Conservation (phyloP, 164 flowering plant genomes). For the Stephania yunnanensis region DNA sequence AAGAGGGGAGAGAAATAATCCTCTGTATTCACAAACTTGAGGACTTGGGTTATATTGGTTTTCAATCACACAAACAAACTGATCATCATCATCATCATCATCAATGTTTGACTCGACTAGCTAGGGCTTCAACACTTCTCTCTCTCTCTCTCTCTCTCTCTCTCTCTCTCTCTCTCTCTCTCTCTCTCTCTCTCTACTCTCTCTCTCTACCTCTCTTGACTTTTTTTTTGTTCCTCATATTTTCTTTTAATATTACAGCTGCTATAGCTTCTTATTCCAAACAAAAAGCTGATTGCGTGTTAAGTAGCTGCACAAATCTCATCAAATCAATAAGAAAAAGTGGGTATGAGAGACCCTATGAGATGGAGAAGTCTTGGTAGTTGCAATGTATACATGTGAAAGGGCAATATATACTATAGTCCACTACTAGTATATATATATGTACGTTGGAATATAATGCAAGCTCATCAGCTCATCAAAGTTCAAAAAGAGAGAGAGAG, state of each 20-base stretch:
- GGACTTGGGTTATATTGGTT: neutral
- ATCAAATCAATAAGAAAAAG: constrained; percentile 48
- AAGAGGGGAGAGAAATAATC: neutral
- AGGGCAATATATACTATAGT: neutral
- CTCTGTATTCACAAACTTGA: neutral
- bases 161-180: neutral
- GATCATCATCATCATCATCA: neutral
- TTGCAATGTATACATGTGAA: constrained; percentile 30
- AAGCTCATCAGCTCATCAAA: neutral
- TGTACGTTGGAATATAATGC: constrained; percentile 7
- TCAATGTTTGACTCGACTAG: constrained; percentile 19
- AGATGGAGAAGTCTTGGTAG: constrained; percentile 38
- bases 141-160: constrained; percentile 1
- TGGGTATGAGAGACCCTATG: constrained; percentile 28
- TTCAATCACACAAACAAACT: constrained; percentile 1
- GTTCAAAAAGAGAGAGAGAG: neutral
- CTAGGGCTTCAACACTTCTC: constrained; percentile 17
- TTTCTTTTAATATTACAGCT: constrained; percentile 19
- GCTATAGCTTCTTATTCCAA: constrained; percentile 30
- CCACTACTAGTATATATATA: constrained; percentile 14
- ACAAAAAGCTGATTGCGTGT: constrained; percentile 42
- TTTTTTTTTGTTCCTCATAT: neutral
- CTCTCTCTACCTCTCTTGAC: neutral
- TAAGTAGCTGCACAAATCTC: constrained; percentile 41
- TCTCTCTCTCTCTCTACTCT: constrained; percentile 1